Evolutionary conservation across 2,329 filamentous ascomycete species (phyloP).

Genomic region (Shiraia sp.): DNA sequence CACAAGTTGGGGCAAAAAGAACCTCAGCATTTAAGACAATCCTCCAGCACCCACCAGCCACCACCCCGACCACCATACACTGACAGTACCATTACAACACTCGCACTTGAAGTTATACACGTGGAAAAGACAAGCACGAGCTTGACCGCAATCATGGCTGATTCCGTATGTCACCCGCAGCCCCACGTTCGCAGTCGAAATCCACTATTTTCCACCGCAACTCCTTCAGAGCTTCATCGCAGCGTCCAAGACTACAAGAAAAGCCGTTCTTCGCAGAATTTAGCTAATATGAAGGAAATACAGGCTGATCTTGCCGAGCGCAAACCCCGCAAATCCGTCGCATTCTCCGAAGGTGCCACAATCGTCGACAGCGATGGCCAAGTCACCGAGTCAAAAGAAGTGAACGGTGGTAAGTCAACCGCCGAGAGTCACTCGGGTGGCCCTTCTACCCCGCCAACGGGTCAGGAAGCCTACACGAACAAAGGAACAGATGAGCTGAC

Average conservation of each 20-base stretch:
- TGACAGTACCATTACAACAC: constrained; percentile 1
- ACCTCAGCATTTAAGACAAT: background rate
- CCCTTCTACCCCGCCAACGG: constrained; percentile 16
- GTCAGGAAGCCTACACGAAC: constrained; percentile 19
- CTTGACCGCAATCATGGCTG: constrained; percentile 57
- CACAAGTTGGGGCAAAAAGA: constrained; percentile 19
- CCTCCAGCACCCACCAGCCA: background rate
- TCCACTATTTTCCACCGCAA: constrained; percentile 11
- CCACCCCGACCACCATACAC: constrained; percentile 1
- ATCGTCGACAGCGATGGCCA: constrained; percentile 89
- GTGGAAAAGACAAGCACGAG: constrained; percentile 8
- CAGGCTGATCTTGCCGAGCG: constrained; percentile 57
- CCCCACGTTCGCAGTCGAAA: constrained; percentile 31
- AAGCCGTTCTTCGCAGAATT: background rate
- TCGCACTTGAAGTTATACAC: no score
- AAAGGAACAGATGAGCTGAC: constrained; percentile 21
- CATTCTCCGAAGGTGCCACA: constrained; percentile 85
- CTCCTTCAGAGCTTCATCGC: background rate
- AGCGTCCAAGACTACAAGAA: background rate
- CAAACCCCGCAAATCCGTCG: constrained; percentile 89
- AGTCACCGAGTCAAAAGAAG: constrained; percentile 73
- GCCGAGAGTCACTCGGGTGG: constrained; percentile 69
- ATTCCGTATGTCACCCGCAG: constrained; percentile 42
- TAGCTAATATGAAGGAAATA: constrained; percentile 29
- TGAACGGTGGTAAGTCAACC: constrained; percentile 76